phyloP scores from a whole-genome alignment of 176 grass and related monocot species.

The Musa itinerans region DNA sequence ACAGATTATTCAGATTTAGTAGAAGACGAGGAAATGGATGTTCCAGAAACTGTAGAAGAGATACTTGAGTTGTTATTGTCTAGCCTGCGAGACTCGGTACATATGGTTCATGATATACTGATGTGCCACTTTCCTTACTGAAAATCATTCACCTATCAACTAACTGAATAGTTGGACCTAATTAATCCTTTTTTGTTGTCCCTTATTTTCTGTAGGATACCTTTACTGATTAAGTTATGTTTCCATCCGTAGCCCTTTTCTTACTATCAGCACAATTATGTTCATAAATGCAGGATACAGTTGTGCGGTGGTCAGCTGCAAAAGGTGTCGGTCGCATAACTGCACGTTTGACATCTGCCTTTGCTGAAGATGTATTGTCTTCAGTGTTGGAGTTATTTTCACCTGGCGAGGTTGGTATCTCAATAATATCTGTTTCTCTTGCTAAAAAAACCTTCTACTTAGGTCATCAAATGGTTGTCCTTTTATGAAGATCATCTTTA shows the following conservation, averaged over 20 bases:
- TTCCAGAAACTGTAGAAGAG: constrained; percentile 86
- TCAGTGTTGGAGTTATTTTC: constrained; percentile 88
- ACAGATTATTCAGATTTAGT: constrained; percentile 12
- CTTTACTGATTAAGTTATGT: background rate
- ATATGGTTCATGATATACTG: constrained; percentile 21
- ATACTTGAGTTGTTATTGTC: constrained; percentile 76
- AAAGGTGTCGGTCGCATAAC: constrained; percentile 97
- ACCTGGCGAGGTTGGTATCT: constrained; percentile 58
- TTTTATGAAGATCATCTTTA: background rate
- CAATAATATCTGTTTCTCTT: background rate
- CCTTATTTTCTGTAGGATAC: background rate
- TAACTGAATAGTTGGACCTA: background rate
- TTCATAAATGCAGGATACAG: constrained; percentile 64
- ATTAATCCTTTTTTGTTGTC: background rate
- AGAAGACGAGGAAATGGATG: constrained; percentile 83
- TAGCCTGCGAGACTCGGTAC: constrained; percentile 89
- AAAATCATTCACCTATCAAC: background rate
- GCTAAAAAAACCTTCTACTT: background rate
- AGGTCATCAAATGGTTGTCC: background rate
- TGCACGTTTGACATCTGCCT: constrained; percentile 73
- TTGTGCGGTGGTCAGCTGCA: constrained; percentile 95
- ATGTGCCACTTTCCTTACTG: background rate
- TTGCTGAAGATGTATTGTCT: constrained; percentile 86
- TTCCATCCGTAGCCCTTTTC: background rate
- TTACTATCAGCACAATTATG: constrained; percentile 14